These are phyloP conservation scores for Fonsecaea nubica DNA, from an alignment of 2,329 filamentous ascomycete genomes.

Conservation along the genomic window DNA sequence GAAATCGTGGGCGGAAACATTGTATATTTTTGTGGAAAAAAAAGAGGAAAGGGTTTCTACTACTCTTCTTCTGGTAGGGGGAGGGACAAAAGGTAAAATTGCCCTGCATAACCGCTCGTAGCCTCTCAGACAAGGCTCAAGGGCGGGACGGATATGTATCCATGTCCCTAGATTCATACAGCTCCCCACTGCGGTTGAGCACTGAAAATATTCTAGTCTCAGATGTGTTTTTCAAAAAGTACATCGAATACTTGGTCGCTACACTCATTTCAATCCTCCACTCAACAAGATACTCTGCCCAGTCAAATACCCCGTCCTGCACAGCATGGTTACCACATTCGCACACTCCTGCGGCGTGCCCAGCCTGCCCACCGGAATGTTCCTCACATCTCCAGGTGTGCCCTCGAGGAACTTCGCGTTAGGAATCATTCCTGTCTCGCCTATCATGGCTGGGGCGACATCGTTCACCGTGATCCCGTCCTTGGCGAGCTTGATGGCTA, in stretches of 20 bases:
- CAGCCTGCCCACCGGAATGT: constrained; percentile 65
- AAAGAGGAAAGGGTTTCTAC: no score
- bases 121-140: no score
- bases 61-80: no score
- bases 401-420: constrained; percentile 59
- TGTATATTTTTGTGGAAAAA: no score
- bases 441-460: constrained; percentile 73
- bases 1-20: no score
- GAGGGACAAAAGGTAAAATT: neutral
- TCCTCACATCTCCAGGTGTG: constrained; percentile 64
- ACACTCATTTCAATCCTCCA: constrained; percentile 57
- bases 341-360: constrained; percentile 66
- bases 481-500: constrained; percentile 64
- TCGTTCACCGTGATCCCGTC: constrained; percentile 71
- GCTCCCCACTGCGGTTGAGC: neutral
- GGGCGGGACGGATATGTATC: no score
- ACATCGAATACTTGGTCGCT: neutral
- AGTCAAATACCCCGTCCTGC: constrained; percentile 66
- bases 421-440: constrained; percentile 68
- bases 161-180: no score
- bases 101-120: no score
- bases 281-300: constrained; percentile 62
- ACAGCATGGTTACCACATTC: constrained; percentile 66
- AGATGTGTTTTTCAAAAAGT: neutral
- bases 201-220: neutral